A percentile compares a stretch with the other conserved stretches of the same genome.
Evolutionary conservation across 345 rosid genomes (phyloP).

Genomic region (Lagerstroemia speciosa): DNA sequence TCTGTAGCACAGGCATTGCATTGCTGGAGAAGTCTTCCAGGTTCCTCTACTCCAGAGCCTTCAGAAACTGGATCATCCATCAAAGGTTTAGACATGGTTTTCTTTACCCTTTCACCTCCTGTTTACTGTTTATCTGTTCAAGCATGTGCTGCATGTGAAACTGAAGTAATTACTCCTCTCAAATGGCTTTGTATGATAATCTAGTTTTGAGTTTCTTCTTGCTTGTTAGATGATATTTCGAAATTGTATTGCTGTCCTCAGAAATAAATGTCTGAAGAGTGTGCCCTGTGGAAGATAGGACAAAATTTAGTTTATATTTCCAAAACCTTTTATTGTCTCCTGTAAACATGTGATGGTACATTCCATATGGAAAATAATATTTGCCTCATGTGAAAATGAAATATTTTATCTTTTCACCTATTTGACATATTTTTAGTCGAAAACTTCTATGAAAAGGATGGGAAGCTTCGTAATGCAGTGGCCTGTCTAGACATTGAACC

Average conservation of each 20-base stretch:
- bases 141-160: background rate
- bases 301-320: background rate
- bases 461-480: background rate
- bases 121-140: background rate
- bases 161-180: background rate
- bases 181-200: background rate
- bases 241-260: constrained; percentile 1
- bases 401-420: background rate
- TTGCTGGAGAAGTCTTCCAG: constrained; percentile 66
- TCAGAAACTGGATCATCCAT: constrained; percentile 72
- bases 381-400: background rate
- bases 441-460: background rate
- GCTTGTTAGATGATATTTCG: background rate
- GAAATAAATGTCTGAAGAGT: background rate
- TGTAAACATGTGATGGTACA: background rate
- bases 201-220: background rate
- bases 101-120: background rate
- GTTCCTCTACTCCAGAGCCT: constrained; percentile 52
- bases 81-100: constrained; percentile 44
- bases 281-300: background rate
- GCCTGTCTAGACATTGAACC: background rate
- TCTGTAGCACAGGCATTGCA: constrained; percentile 61
- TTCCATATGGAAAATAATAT: background rate
- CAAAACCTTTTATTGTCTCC: background rate
- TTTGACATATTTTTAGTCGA: background rate